Evolutionary conservation across 129 eudicot genomes (phyloP), one percentile per base, ranked within the genome.

Genomic region (Arctium minus): DNA sequence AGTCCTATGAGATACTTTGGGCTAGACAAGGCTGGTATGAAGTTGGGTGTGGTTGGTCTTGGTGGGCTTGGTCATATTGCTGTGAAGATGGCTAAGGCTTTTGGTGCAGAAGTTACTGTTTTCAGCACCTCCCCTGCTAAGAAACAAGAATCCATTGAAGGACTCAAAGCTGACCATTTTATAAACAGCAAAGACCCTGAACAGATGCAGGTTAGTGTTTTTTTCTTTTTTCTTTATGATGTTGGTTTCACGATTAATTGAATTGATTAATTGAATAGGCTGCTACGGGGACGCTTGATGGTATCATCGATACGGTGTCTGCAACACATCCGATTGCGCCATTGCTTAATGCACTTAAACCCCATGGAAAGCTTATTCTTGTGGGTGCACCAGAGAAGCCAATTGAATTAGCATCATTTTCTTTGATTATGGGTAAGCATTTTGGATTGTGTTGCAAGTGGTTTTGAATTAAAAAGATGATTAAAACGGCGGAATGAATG

Each of bases 31-130:
- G 92, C 94, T 0, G 94, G 94, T 4, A 84, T 6, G 12, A 84
- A 90, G 72, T 72, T 90, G 38, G 92, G 94, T 1, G 91, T 90
- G 44, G 94, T 90, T 39, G 94, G 94, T 17, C 92, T 90, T 35
- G 90, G 94, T 84, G 92, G 94, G 44, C 87, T 90, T 2, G 94
- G 92, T 1, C 94, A 88, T 75, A 71, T 90, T 15, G 94, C 92
- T 8, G 94, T 90, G 2, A 90, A 90, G 81, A 84, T 88, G 77
- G 94, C 92, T 13, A 90, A 90, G 83, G 92, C 92, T 46, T 86
- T 90, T 46, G 94, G 94, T 0, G 84, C 83, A 0, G 77, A 90
- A 36, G 94, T 90, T 65, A 90, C 94, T 15, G 92, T 90, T 70
- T 88, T 90, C 5, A 90, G 92, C 77, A 88, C 90, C 40, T 78